These are phyloP conservation scores for Rhodotorula sp. DNA, from an alignment of 1,284 basidiomycete genomes.

Conservation along the genomic window DNA sequence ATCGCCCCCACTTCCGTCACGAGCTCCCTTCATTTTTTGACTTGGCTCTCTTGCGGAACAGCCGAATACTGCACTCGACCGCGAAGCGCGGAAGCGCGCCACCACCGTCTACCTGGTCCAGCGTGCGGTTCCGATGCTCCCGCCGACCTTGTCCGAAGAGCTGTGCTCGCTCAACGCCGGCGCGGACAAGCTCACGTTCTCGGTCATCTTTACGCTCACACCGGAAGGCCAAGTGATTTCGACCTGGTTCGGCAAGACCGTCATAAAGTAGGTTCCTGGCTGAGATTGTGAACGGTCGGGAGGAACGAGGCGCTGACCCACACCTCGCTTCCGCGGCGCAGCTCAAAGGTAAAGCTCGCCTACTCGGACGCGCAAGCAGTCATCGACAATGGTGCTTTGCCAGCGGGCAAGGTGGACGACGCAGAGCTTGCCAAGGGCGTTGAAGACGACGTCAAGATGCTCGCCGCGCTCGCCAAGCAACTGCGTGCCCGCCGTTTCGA, in stretches of 20 bases:
- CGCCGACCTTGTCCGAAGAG: slow-evolving; percentile 83
- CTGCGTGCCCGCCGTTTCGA: slow-evolving; percentile 72
- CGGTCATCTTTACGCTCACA: slow-evolving; percentile 81
- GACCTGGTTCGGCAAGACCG: slow-evolving; percentile 89
- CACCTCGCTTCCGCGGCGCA: slow-evolving; percentile 46
- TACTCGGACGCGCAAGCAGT: slow-evolving; percentile 79
- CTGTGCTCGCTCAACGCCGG: slow-evolving; percentile 87
- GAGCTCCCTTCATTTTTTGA: background rate
- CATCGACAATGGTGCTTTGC: slow-evolving; percentile 69
- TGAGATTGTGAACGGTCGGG: background rate
- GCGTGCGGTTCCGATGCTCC: slow-evolving; percentile 93
- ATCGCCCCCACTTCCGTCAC: background rate
- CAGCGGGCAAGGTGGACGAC: slow-evolving; percentile 57
- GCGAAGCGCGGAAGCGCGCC: slow-evolving; percentile 94
- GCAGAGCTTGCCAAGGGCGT: slow-evolving; percentile 58
- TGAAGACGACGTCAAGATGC: slow-evolving; percentile 70
- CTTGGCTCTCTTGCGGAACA: slow-evolving; percentile 57
- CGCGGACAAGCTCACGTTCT: slow-evolving; percentile 85
- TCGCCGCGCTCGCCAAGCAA: slow-evolving; percentile 69
- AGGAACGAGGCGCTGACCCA: background rate
- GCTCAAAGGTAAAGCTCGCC: slow-evolving; percentile 80
- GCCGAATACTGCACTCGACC: slow-evolving; percentile 91
- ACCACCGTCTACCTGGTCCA: slow-evolving; percentile 92
- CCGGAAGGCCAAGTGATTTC: slow-evolving; percentile 76
- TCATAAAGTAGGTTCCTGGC: slow-evolving; percentile 68